Percentiles rank a stretch among this genome's conserved stretches.
These are phyloP conservation scores for Rhizophora mangle DNA, from an alignment of 345 rosid species.

Conservation along the genomic window DNA sequence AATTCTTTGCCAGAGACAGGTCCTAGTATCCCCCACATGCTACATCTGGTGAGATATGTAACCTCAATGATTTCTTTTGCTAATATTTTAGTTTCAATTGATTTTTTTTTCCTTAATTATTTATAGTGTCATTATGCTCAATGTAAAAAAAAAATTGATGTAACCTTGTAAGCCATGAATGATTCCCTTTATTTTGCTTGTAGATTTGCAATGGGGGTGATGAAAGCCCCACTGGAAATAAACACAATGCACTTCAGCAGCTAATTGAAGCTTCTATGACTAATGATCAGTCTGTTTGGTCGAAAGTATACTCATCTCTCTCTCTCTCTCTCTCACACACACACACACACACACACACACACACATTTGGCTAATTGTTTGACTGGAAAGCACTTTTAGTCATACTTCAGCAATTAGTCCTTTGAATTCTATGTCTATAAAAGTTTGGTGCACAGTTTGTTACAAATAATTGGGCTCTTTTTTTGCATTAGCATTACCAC, in stretches of 20 bases:
- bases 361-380: not conserved
- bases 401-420: not conserved
- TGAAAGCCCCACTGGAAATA: conserved; percentile 54
- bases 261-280: conserved; percentile 72
- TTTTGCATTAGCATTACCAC: not conserved
- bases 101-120: too few relatives aligned
- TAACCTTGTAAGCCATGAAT: not conserved
- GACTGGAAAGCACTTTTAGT: not conserved
- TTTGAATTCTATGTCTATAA: not conserved
- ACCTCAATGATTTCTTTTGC: not conserved
- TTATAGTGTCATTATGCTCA: too few relatives aligned
- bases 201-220: conserved; percentile 76
- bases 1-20: conserved; percentile 53
- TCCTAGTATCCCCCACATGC: conserved; percentile 96
- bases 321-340: not conserved
- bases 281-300: conserved; percentile 73
- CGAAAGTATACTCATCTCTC: conserved; percentile 44
- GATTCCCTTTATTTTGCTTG: conserved; percentile 12
- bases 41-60: conserved; percentile 70
- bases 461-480: too few relatives aligned
- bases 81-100: conserved; percentile 6
- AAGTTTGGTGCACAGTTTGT: not conserved
- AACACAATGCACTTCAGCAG: conserved; percentile 75
- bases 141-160: too few relatives aligned
- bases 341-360: not conserved